Base-by-base conservation (phyloP, 495 filamentous ascomycete genomes). In the Aspergillus campestris region DNA sequence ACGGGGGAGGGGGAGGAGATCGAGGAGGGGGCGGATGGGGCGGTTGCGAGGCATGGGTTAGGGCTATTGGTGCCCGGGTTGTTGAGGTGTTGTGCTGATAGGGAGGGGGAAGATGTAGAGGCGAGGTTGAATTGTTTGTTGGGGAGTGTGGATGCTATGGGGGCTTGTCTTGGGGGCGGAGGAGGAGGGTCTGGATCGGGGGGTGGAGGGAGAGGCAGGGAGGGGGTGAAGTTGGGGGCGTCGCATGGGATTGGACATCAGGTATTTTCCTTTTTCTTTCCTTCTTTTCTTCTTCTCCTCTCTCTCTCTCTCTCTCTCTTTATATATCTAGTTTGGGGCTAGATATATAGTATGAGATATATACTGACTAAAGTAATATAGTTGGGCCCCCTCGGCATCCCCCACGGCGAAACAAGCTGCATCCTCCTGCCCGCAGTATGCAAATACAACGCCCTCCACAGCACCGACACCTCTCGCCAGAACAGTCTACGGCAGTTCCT, bases 201-300 rank as follows among this genome's bases (percentile, higher is more conserved):
- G 35, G 59, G 57, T 34, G 73, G 71, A n/a, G 5, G 49, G 45
- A 13, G 47, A 45, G 28, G 42, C n/a, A n/a, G 33, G 13, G 47
- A 45, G 28, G 42, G 33, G 1, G 66, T 78, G 30, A 62, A 75
- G 12, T 42, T 79, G 51, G 80, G 78, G 10, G 78, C 75, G 8
- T 79, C 75, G 45, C 81, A 85, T 59, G 82, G 73, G 0, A 84
- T 84, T 55, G 81, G 82, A 8, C 80, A 83, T 58, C 81, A 84
- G 58, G 66, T 67, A 57, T 48, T 40, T 47, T 1, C 7, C 28
- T 27, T 27, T n/a, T 18, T 28, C n/a, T 27, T 38, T 33, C 6
- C 13, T n/a, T 11, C 8, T 6, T 43, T 41, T 36, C 10, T 13
- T 15, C 6, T 15, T 11, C 30, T 41, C 12, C 42, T 8, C n/a